A percentile compares a stretch with the other conserved stretches of the same genome.
phyloP scores from a whole-genome alignment of 2,329 filamentous ascomycete genomes.

The Penicillium corylophilum region DNA sequence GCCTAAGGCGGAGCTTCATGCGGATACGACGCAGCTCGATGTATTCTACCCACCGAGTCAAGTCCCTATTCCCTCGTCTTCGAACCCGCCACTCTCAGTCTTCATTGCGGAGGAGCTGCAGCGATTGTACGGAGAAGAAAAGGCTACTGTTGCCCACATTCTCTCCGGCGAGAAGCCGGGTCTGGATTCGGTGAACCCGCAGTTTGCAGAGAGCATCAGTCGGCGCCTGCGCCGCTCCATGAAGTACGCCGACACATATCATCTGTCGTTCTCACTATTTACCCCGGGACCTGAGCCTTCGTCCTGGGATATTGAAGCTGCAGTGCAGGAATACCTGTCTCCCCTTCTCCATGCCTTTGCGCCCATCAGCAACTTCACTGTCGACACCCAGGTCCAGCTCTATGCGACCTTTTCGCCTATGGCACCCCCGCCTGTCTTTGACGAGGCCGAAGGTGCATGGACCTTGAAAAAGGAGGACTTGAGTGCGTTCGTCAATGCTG shows the following conservation, averaged over 20 bases:
- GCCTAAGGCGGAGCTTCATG: slow-evolving; percentile 63
- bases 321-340: slow-evolving; percentile 75
- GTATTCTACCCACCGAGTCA: slow-evolving; percentile 72
- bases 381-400: slow-evolving; percentile 93
- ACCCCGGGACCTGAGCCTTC: slow-evolving; percentile 75
- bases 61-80: slow-evolving; percentile 64
- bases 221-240: slow-evolving; percentile 77
- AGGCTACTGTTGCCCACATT: slow-evolving; percentile 76
- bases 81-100: slow-evolving; percentile 70
- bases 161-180: slow-evolving; percentile 56
- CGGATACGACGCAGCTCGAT: slow-evolving; percentile 69
- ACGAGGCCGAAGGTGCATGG: slow-evolving; percentile 59
- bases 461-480: slow-evolving; percentile 79
- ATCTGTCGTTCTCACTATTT: slow-evolving; percentile 93
- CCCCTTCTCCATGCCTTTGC: slow-evolving; percentile 77
- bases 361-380: slow-evolving; percentile 88
- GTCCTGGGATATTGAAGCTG: slow-evolving; percentile 85
- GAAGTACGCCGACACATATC: slow-evolving; percentile 90
- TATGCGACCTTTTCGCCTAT: slow-evolving; percentile 72
- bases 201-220: slow-evolving; percentile 58
- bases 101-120: slow-evolving; percentile 79
- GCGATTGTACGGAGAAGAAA: slow-evolving; percentile 80
- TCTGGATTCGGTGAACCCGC: slow-evolving; percentile 37
- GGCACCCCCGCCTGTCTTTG: slow-evolving; percentile 57
- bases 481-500: slow-evolving; percentile 93